Evolutionary conservation across 805 yeast genomes (phyloP).

Genomic region (Suhomyces sp.): DNA sequence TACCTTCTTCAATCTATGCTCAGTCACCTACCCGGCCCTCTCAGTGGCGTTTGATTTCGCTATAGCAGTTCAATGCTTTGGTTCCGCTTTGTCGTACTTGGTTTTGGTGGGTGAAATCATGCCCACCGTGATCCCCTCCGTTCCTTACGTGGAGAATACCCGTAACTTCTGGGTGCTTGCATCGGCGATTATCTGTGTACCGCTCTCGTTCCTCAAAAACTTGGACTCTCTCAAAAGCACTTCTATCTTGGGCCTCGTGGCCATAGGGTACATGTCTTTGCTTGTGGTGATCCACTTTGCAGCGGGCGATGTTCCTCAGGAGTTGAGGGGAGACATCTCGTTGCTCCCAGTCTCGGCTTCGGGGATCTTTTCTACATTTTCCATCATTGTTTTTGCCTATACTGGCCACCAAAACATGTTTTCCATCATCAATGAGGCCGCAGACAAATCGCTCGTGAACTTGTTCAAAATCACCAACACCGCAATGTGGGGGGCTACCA

Average conservation of each 20-base stretch:
- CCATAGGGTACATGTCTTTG: slow-evolving; percentile 73
- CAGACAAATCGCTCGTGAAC: slow-evolving; percentile 47
- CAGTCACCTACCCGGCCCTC: slow-evolving; percentile 54
- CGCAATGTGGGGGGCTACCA: slow-evolving; percentile 59
- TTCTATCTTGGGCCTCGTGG: slow-evolving; percentile 74
- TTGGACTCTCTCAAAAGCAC: slow-evolving; percentile 84
- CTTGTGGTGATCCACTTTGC: slow-evolving; percentile 72
- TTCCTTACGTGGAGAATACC: slow-evolving; percentile 22
- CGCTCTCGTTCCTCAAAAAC: slow-evolving; percentile 69
- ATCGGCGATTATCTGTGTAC: slow-evolving; percentile 44
- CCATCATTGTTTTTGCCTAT: slow-evolving; percentile 91
- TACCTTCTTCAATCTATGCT: slow-evolving; percentile 67
- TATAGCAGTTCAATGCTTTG: slow-evolving; percentile 68
- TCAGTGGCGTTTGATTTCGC: slow-evolving; percentile 65
- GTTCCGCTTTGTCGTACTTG: slow-evolving; percentile 64
- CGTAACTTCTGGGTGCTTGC: slow-evolving; percentile 62
- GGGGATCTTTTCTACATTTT: slow-evolving; percentile 65
- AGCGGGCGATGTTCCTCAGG: slow-evolving; percentile 48
- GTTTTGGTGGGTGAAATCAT: slow-evolving; percentile 69
- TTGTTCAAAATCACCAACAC: slow-evolving; percentile 46
- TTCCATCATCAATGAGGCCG: slow-evolving; percentile 78
- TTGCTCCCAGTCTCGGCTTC: slow-evolving; percentile 40
- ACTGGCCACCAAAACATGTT: slow-evolving; percentile 97
- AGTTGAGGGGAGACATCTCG: slow-evolving; percentile 26
- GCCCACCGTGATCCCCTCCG: slow-evolving; percentile 50